phyloP scores from a whole-genome alignment of 1,139 yeast species.

The Candida pseudocylindracea region DNA sequence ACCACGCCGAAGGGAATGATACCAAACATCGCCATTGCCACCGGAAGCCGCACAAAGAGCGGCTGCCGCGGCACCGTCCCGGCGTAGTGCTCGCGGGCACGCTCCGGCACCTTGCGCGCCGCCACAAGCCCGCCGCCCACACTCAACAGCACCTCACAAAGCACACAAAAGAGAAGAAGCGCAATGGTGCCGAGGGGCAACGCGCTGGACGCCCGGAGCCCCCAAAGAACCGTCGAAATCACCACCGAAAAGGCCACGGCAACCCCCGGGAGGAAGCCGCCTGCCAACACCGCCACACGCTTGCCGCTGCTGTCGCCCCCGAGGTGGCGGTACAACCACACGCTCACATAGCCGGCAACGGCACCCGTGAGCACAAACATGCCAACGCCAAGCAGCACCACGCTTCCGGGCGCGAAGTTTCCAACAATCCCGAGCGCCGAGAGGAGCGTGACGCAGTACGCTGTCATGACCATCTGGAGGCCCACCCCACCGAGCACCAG shows the following conservation, averaged over 20 bases:
- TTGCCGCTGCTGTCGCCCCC: slow-evolving; percentile 1
- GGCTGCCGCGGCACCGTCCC: slow-evolving; percentile 1
- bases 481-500: slow-evolving; percentile 53
- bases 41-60: slow-evolving; percentile 7
- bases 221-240: slow-evolving; percentile 54
- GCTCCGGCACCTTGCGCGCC: slow-evolving; percentile 7
- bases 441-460: slow-evolving; percentile 10
- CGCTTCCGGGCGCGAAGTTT: too few relatives aligned
- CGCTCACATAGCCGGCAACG: slow-evolving; percentile 7
- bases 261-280: slow-evolving; percentile 38
- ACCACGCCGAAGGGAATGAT: slow-evolving; percentile 61
- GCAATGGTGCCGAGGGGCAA: slow-evolving; percentile 56
- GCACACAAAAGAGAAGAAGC: slow-evolving; percentile 33
- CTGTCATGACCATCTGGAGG: slow-evolving; percentile 48
- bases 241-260: slow-evolving; percentile 28
- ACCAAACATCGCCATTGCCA: slow-evolving; percentile 25
- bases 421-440: too few relatives aligned
- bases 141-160: slow-evolving; percentile 55
- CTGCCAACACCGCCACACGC: slow-evolving; percentile 25
- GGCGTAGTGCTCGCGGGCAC: background rate
- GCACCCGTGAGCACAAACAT: slow-evolving; percentile 24
- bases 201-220: slow-evolving; percentile 53
- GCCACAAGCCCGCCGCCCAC: slow-evolving; percentile 49
- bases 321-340: slow-evolving; percentile 1
- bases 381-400: slow-evolving; percentile 10